These are phyloP conservation scores for Pseudopyricularia cyperi DNA, from an alignment of 2,329 filamentous ascomycete species.

Conservation along the genomic window DNA sequence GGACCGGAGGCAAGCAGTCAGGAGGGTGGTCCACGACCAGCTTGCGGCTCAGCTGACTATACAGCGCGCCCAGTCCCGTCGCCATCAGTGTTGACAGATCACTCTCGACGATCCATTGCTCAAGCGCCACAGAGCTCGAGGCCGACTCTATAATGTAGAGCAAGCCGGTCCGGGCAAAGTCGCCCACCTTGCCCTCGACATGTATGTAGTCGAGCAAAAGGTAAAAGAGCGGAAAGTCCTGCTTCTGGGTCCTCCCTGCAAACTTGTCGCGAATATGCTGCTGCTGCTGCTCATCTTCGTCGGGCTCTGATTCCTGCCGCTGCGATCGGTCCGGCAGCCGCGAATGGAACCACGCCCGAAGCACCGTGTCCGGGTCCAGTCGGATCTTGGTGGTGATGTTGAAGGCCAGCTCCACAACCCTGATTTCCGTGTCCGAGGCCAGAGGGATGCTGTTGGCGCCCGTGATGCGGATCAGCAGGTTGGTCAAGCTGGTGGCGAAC, in stretches of 20 bases:
- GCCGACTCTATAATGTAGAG: constrained; percentile 94
- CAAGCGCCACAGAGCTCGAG: constrained; percentile 66
- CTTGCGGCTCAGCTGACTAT: constrained; percentile 58
- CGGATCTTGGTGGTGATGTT: constrained; percentile 95
- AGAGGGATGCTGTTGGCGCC: constrained; percentile 61
- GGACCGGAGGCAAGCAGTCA: constrained; percentile 65
- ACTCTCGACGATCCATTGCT: constrained; percentile 95
- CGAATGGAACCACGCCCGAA: constrained; percentile 83
- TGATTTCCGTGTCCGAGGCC: constrained; percentile 69
- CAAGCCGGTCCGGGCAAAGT: constrained; percentile 88
- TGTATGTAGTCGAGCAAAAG: constrained; percentile 94
- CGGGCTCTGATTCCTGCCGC: background rate
- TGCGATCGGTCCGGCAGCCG: constrained; percentile 15
- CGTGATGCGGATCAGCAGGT: constrained; percentile 68
- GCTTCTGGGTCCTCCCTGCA: constrained; percentile 72
- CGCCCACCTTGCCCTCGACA: constrained; percentile 83
- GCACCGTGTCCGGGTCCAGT: constrained; percentile 62
- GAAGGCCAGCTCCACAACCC: constrained; percentile 86
- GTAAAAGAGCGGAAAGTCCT: constrained; percentile 93
- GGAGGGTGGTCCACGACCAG: constrained; percentile 67
- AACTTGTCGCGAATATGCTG: constrained; percentile 63
- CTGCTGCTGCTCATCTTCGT: constrained; percentile 22
- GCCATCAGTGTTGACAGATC: constrained; percentile 96
- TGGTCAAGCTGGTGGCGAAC: constrained; percentile 80
- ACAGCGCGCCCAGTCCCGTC: constrained; percentile 72